A percentile compares a stretch with the other conserved stretches of the same genome.
phyloP scores from a whole-genome alignment of 345 rosid species.

The Rhizophora apiculata region DNA sequence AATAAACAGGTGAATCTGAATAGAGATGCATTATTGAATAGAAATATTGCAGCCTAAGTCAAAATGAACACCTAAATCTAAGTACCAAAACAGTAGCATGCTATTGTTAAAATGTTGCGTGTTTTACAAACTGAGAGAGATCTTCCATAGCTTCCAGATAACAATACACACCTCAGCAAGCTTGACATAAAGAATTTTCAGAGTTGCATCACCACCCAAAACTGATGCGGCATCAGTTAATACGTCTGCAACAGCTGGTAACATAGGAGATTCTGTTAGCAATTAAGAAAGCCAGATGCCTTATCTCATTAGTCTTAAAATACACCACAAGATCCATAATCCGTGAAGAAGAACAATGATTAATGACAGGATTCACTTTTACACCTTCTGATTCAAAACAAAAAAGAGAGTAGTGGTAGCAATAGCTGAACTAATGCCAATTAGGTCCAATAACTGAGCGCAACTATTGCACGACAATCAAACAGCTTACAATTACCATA shows the following conservation, averaged over 20 bases:
- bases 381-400: neutral
- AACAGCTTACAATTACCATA: constrained; percentile 56
- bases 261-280: constrained; percentile 44
- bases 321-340: neutral
- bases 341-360: neutral
- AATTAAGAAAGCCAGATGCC: constrained; percentile 12
- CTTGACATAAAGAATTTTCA: constrained; percentile 79
- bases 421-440: neutral
- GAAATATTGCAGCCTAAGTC: neutral
- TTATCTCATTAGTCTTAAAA: neutral
- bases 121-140: neutral
- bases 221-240: constrained; percentile 87
- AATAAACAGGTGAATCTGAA: no score
- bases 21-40: no score
- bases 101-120: neutral
- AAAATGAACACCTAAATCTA: neutral
- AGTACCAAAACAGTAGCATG: neutral
- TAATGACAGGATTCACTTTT: no score
- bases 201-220: constrained; percentile 82
- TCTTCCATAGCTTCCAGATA: neutral
- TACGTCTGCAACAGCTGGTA: constrained; percentile 94
- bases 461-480: neutral
- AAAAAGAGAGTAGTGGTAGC: neutral
- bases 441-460: neutral
- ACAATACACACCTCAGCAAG: constrained; percentile 70